phyloP scores from a whole-genome alignment of 768 basidiomycete species.

The Auriculariales sp. region DNA sequence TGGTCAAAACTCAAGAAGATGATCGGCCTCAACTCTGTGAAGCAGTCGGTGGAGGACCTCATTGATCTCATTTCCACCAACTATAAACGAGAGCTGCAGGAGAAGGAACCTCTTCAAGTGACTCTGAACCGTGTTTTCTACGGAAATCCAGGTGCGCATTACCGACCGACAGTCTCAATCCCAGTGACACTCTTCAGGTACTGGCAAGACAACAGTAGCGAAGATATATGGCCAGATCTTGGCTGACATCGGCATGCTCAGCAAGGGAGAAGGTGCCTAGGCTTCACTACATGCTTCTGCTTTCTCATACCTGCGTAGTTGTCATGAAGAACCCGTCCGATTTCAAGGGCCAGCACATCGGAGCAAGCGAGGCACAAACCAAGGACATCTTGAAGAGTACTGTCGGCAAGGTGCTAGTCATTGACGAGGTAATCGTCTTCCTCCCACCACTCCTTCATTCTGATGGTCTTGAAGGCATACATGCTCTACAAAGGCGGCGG shows the following conservation, averaged over 20 bases:
- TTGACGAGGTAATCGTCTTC: slow-evolving; percentile 47
- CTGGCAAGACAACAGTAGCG: slow-evolving; percentile 59
- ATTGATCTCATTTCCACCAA: slow-evolving; percentile 34
- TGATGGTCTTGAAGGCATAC: slow-evolving; percentile 38
- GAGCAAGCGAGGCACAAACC: slow-evolving; percentile 47
- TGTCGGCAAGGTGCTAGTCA: slow-evolving; percentile 52
- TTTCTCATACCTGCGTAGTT: slow-evolving; percentile 23
- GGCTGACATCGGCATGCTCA: slow-evolving; percentile 46
- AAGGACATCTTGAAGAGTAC: slow-evolving; percentile 45
- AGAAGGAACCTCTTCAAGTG: slow-evolving; percentile 35
- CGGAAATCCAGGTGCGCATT: slow-evolving; percentile 37
- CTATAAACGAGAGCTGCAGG: slow-evolving; percentile 43
- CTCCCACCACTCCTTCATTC: not conserved
- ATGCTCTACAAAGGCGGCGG: slow-evolving; percentile 45
- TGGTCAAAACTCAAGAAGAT: slow-evolving; percentile 39
- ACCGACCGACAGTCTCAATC: not conserved
- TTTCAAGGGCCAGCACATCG: slow-evolving; percentile 44
- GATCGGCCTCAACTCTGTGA: slow-evolving; percentile 43
- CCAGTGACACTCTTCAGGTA: slow-evolving; percentile 11
- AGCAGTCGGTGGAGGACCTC: slow-evolving; percentile 34
- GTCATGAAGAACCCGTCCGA: slow-evolving; percentile 54
- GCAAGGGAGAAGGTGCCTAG: slow-evolving; percentile 58
- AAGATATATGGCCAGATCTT: slow-evolving; percentile 52
- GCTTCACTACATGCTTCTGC: not conserved
- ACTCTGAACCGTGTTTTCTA: slow-evolving; percentile 53